Conservation (phyloP, 2,329 filamentous ascomycete species). For the Neofusicoccum kwambonambiense region DNA sequence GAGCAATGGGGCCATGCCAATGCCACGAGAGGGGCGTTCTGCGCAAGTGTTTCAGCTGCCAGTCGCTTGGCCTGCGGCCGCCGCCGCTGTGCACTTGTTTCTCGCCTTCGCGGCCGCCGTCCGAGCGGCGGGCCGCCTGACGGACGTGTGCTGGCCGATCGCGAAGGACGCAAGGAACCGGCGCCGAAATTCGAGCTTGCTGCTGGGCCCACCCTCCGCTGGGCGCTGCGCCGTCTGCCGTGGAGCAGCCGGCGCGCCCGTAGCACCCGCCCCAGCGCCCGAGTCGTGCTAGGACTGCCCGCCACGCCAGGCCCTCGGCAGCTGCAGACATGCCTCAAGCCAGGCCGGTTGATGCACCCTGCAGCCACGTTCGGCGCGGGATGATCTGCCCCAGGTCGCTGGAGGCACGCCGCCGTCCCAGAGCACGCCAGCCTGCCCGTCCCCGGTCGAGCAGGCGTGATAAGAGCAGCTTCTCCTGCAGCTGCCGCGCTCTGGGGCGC, state of each 20-base stretch:
- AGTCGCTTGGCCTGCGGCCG: not conserved
- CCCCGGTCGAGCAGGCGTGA: not conserved
- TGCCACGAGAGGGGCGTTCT: not conserved
- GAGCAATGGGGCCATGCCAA: not conserved
- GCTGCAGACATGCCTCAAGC: not conserved
- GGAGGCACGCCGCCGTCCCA: not conserved
- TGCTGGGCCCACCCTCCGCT: not conserved
- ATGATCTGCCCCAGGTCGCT: conserved; percentile 5
- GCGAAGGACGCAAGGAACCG: conserved; percentile 3
- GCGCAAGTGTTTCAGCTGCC: not conserved
- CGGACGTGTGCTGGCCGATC: not conserved
- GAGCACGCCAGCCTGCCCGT: not conserved
- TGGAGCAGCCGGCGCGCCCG: no score
- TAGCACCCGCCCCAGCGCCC: not conserved
- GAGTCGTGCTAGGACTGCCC: not conserved
- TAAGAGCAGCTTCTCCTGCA: not conserved
- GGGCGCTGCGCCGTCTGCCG: not conserved
- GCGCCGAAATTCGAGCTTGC: conserved; percentile 4
- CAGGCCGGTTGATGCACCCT: conserved; percentile 13
- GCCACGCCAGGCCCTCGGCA: not conserved
- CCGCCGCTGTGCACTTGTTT: not conserved
- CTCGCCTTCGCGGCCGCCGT: not conserved
- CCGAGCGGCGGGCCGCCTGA: not conserved
- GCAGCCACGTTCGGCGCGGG: conserved; percentile 11
- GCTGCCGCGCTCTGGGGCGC: not conserved